These are phyloP conservation scores for Leishmania major DNA, from an alignment of 208 protist species.

Conservation along the genomic window DNA sequence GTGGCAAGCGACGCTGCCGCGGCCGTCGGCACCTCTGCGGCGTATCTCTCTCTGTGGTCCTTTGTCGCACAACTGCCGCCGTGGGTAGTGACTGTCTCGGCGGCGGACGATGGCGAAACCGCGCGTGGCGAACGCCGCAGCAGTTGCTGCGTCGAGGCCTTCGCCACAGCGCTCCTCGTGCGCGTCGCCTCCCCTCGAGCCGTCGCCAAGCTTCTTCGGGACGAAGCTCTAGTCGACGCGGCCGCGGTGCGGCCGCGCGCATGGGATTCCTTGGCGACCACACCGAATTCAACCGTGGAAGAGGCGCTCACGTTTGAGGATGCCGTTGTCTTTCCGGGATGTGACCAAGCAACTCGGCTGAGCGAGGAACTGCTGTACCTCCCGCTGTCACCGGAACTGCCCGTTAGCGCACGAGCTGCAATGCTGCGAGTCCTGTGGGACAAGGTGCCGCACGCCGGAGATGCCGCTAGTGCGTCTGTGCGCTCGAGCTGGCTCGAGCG, in stretches of 20 bases:
- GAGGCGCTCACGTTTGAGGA: conserved; percentile 23
- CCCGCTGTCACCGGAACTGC: conserved; percentile 35
- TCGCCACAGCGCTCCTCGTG: conserved; percentile 28
- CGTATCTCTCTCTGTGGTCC: conserved; percentile 35
- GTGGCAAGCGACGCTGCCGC: background rate
- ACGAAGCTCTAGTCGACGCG: conserved; percentile 25
- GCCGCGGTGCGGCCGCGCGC: conserved; percentile 10
- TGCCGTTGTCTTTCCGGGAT: conserved; percentile 42
- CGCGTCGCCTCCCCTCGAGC: conserved; percentile 14
- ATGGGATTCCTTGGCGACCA: conserved; percentile 7
- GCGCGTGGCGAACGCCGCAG: background rate
- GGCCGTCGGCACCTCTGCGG: background rate
- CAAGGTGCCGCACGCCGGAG: conserved; percentile 15
- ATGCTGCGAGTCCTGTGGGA: conserved; percentile 35
- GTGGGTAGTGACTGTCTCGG: conserved; percentile 26
- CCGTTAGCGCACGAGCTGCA: conserved; percentile 3
- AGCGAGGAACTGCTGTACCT: conserved; percentile 44
- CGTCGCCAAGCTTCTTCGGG: conserved; percentile 23
- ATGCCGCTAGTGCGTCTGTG: background rate
- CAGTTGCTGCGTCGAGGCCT: conserved; percentile 22
- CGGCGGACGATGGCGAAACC: conserved; percentile 9
- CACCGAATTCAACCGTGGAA: background rate
- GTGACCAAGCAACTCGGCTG: conserved; percentile 28
- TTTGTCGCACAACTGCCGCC: conserved; percentile 32
- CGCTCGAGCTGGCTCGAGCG: background rate